phyloP scores from a whole-genome alignment of 176 grass and related monocot genomes.

The Saccharum spontaneum region DNA sequence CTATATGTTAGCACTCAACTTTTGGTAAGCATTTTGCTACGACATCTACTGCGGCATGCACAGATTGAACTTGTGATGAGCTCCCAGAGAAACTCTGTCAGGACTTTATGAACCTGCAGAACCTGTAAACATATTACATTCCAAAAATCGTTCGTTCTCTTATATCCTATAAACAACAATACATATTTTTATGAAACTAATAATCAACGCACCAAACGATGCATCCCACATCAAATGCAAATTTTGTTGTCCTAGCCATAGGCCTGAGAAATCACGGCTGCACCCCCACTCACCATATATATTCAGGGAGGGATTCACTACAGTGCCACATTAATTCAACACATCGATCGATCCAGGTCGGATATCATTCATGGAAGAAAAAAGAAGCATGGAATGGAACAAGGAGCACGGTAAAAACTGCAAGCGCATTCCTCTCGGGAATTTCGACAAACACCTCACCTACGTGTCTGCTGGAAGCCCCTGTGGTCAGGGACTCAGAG shows the following conservation, averaged over 20 bases:
- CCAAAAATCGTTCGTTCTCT: not conserved
- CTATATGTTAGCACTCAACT: not conserved
- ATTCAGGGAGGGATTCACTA: not conserved
- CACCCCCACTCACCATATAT: not conserved
- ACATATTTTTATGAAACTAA: not conserved
- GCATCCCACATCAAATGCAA: not conserved
- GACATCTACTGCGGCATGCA: not conserved
- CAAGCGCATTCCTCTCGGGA: not conserved
- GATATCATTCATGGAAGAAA: not conserved
- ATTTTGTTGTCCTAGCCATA: not conserved
- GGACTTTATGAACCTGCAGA: not conserved
- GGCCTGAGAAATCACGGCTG: not conserved
- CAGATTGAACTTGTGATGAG: not conserved
- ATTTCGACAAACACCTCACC: not conserved
- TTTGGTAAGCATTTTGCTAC: not conserved
- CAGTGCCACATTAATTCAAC: not conserved
- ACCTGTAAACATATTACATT: not conserved
- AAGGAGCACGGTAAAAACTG: not conserved
- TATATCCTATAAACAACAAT: not conserved
- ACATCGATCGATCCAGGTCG: not conserved
- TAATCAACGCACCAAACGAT: not conserved
- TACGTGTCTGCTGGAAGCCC: not conserved
- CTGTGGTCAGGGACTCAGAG: not conserved
- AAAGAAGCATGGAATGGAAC: not conserved
- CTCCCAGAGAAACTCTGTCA: not conserved